Evolutionary conservation across 306 rosid genomes (phyloP), one percentile per base, ranked within the genome.

Genomic region (Cyamopsis tetragonoloba): DNA sequence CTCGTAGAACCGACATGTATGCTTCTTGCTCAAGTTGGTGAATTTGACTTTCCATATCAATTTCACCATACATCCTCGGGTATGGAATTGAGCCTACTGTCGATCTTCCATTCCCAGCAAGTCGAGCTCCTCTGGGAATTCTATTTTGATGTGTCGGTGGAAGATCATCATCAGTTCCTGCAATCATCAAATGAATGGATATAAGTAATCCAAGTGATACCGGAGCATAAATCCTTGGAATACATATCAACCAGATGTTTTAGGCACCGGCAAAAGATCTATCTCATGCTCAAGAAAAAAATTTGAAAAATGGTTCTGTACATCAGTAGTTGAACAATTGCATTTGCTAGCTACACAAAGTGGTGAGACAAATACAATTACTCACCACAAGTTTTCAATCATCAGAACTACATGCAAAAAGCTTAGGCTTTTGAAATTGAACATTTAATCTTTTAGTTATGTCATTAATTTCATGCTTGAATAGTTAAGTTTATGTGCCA

Each of bases 21-120:
- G 98, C 98, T 80, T 92, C 98, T 65, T 89, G 87, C 80, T 92
- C 98, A 53, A 92, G 96, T 73, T 85, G 92, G 73, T 92, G 98
- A 79, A 92, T 89, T 74, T 92, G 96, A 54, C 86, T 76, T 74
- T 92, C 96, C 98, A 92, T 85, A 72, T 89, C 86, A 22, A 86
- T 79, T 53, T 92, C 95, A 46, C 89, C 87, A 62, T 87, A 86
- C 81, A 82, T 85, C 82, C 96, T 84, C 46, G 95, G 76, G 72
- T 82, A 79, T 41, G 87, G 91, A 22, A 82, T 83, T 35, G 95
- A 82, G 55, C 83, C 92, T 77, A 70, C 79, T 9, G 76, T 91
- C 66, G 92, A 74, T 79, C 95, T 84, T 78, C 95, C 95, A 85
- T 89, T 92, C 60, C 96, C 96, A 3, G 92, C 63, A 71, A 76